These are phyloP conservation scores for Daldinia eschscholtzii DNA, from an alignment of 2,329 filamentous ascomycete genomes.

Conservation along the genomic window DNA sequence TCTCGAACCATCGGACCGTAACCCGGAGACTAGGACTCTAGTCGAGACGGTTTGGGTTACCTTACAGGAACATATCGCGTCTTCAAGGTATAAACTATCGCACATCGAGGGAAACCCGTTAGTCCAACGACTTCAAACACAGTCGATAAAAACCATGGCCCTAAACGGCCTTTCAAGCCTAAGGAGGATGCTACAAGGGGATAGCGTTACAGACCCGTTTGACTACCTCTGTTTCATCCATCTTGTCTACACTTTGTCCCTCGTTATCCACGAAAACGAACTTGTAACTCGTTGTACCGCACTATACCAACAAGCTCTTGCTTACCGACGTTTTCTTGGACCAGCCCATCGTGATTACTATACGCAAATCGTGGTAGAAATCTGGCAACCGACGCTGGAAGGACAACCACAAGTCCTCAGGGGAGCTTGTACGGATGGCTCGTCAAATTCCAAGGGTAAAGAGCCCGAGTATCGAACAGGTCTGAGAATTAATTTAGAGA, in stretches of 20 bases:
- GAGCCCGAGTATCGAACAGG: constrained; percentile 49
- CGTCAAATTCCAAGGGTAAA: constrained; percentile 59
- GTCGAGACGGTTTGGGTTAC: constrained; percentile 61
- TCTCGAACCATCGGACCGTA: constrained; percentile 42
- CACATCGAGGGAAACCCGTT: constrained; percentile 58
- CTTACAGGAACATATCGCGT: constrained; percentile 61
- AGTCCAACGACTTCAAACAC: constrained; percentile 56
- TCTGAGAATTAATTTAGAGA: constrained; percentile 20
- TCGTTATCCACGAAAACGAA: constrained; percentile 61
- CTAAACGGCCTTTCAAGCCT: constrained; percentile 59
- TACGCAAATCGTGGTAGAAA: constrained; percentile 57
- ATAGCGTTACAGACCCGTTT: constrained; percentile 56
- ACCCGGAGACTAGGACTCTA: constrained; percentile 55
- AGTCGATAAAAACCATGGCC: constrained; percentile 58
- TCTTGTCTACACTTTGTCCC: constrained; percentile 63
- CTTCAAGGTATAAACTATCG: constrained; percentile 60
- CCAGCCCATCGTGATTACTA: constrained; percentile 57
- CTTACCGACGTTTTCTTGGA: constrained; percentile 59
- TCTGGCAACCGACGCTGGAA: constrained; percentile 63
- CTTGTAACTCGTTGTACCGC: constrained; percentile 53
- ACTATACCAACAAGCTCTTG: constrained; percentile 62
- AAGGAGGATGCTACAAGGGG: constrained; percentile 56
- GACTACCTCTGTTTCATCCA: constrained; percentile 66
- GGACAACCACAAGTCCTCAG: constrained; percentile 43
- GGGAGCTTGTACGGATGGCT: constrained; percentile 37